Evolutionary conservation across 2,329 filamentous ascomycete genomes (phyloP).

Genomic region (Fusarium compactum): DNA sequence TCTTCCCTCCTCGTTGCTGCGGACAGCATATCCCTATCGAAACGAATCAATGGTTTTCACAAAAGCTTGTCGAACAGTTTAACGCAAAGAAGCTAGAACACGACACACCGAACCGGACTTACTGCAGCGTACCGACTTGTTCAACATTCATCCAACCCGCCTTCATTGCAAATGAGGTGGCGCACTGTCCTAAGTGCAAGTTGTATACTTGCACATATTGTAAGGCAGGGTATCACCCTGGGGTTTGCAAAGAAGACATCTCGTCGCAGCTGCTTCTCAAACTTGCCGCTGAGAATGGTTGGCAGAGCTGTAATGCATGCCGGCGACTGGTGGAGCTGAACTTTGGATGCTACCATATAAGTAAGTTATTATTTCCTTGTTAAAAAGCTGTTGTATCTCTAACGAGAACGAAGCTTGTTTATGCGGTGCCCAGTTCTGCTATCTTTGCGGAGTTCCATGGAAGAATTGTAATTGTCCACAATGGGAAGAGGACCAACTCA

Average conservation of each 20-base stretch:
- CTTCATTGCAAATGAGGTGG: constrained; percentile 51
- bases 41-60: constrained; percentile 51
- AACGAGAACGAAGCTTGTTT: constrained; percentile 54
- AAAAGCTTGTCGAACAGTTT: constrained; percentile 53
- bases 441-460: constrained; percentile 59
- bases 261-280: constrained; percentile 55
- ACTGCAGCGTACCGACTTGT: constrained; percentile 61
- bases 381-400: not conserved
- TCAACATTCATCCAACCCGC: constrained; percentile 59
- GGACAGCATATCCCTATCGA: constrained; percentile 55
- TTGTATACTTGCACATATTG: constrained; percentile 63
- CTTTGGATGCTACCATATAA: constrained; percentile 68
- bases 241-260: constrained; percentile 61
- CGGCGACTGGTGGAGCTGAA: constrained; percentile 60
- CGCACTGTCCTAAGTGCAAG: constrained; percentile 57
- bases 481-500: constrained; percentile 53
- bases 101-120: constrained; percentile 60
- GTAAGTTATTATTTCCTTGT: constrained; percentile 49
- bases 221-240: constrained; percentile 59
- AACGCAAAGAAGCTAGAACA: constrained; percentile 62
- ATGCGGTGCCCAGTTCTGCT: constrained; percentile 63
- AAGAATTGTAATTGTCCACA: constrained; percentile 54
- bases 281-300: constrained; percentile 57
- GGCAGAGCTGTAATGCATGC: constrained; percentile 64
- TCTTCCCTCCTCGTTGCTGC: constrained; percentile 69